Percentiles rank a stretch among this genome's conserved stretches.
phyloP scores from a whole-genome alignment of 805 yeast genomes.

The Maudiozyma pseudohumilis region DNA sequence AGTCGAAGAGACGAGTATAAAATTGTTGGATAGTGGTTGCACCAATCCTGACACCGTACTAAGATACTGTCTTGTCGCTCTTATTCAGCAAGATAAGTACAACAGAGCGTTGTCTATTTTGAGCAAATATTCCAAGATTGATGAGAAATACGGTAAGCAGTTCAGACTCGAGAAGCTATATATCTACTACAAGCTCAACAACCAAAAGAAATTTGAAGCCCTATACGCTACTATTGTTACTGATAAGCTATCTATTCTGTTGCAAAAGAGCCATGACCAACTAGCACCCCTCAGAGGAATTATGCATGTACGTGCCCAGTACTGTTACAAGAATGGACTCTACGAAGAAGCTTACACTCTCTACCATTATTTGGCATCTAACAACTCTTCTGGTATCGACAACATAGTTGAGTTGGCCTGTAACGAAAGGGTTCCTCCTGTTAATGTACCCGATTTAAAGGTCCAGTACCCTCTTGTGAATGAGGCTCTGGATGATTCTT shows the following conservation, averaged over 20 bases:
- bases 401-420: conserved; percentile 48
- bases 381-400: conserved; percentile 29
- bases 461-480: conserved; percentile 2
- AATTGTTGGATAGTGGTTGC: conserved; percentile 17
- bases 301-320: conserved; percentile 44
- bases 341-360: conserved; percentile 40
- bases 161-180: conserved; percentile 49
- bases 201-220: conserved; percentile 24
- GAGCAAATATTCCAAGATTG: conserved; percentile 29
- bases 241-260: conserved; percentile 6
- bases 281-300: conserved; percentile 30
- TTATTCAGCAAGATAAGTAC: conserved; percentile 58
- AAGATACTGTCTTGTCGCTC: conserved; percentile 44
- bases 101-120: conserved; percentile 39
- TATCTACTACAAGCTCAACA: conserved; percentile 48
- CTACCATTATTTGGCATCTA: conserved; percentile 38
- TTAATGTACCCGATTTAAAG: conserved; percentile 31
- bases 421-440: conserved; percentile 59
- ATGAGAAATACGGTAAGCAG: conserved; percentile 26
- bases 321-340: conserved; percentile 41
- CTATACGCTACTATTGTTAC: conserved; percentile 15
- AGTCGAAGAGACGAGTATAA: conserved; percentile 21
- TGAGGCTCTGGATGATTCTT: conserved; percentile 28
- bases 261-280: conserved; percentile 6
- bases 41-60: conserved; percentile 18